Evolutionary conservation across 148 eudicot species (phyloP).

Genomic region (Rheum nobile): DNA sequence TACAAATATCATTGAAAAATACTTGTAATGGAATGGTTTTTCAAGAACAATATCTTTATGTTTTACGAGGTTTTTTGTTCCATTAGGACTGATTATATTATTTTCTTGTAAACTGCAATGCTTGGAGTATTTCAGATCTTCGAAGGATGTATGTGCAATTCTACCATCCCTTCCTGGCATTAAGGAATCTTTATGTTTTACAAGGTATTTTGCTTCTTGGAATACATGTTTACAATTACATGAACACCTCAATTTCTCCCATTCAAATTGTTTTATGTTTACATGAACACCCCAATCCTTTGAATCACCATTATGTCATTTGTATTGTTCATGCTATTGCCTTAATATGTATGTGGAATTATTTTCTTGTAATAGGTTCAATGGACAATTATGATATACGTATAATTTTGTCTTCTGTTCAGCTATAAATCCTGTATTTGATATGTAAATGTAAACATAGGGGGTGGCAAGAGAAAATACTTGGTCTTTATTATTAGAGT

Average conservation of each 20-base stretch:
- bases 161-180: conserved; percentile 63
- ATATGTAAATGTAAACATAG: conserved; percentile 14
- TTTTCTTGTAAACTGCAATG: not conserved
- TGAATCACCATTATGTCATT: not conserved
- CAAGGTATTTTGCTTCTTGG: conserved; percentile 37
- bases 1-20: not conserved
- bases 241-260: not conserved
- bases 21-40: not conserved
- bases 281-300: not conserved
- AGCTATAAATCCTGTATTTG: not conserved
- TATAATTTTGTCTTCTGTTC: not conserved
- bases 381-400: not conserved
- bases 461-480: conserved; percentile 64
- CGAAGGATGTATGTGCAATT: conserved; percentile 48
- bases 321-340: not conserved
- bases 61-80: not conserved
- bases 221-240: not conserved
- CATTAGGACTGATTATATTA: not conserved
- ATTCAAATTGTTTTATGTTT: not conserved
- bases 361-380: not conserved
- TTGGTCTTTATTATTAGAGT: conserved; percentile 45
- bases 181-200: conserved; percentile 44
- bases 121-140: conserved; percentile 34
- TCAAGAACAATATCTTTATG: not conserved
- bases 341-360: not conserved